A percentile compares a stretch with the other conserved stretches of the same genome.
Evolutionary conservation across 2,329 filamentous ascomycete species (phyloP).

Genomic region (Daldinia sp.): DNA sequence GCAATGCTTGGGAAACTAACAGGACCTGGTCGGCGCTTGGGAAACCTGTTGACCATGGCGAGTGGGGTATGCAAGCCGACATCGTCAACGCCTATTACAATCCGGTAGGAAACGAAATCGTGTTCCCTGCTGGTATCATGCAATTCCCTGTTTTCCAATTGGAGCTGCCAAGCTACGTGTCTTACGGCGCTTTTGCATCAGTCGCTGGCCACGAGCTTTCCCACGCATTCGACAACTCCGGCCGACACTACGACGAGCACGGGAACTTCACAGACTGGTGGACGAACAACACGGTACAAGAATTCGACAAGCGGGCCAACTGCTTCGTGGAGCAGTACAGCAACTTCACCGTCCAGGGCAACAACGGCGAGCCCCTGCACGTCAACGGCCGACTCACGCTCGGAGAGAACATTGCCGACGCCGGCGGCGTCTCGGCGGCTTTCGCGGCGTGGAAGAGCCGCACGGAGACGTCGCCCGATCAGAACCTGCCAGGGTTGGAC

Average conservation of each 20-base stretch:
- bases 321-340: slow-evolving; percentile 73
- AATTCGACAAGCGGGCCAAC: slow-evolving; percentile 68
- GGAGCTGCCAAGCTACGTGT: slow-evolving; percentile 64
- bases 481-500: slow-evolving; percentile 66
- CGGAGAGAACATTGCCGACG: slow-evolving; percentile 75
- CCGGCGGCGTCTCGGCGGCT: slow-evolving; percentile 70
- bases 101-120: slow-evolving; percentile 71
- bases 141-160: slow-evolving; percentile 71
- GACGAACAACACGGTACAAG: slow-evolving; percentile 68
- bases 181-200: slow-evolving; percentile 72
- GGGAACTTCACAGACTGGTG: slow-evolving; percentile 76
- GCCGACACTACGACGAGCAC: slow-evolving; percentile 71
- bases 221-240: slow-evolving; percentile 74
- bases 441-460: slow-evolving; percentile 72
- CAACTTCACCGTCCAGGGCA: slow-evolving; percentile 67
- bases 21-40: slow-evolving; percentile 67
- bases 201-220: slow-evolving; percentile 74
- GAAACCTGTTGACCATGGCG: slow-evolving; percentile 68
- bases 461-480: slow-evolving; percentile 61
- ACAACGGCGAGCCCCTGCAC: slow-evolving; percentile 66
- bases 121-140: slow-evolving; percentile 76
- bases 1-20: slow-evolving; percentile 59
- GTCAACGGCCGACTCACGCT: slow-evolving; percentile 72
- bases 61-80: slow-evolving; percentile 71
- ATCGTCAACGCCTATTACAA: slow-evolving; percentile 74